Evolutionary conservation across 352 stramenopile genomes (phyloP).

Genomic region (Pythium graminicola): DNA sequence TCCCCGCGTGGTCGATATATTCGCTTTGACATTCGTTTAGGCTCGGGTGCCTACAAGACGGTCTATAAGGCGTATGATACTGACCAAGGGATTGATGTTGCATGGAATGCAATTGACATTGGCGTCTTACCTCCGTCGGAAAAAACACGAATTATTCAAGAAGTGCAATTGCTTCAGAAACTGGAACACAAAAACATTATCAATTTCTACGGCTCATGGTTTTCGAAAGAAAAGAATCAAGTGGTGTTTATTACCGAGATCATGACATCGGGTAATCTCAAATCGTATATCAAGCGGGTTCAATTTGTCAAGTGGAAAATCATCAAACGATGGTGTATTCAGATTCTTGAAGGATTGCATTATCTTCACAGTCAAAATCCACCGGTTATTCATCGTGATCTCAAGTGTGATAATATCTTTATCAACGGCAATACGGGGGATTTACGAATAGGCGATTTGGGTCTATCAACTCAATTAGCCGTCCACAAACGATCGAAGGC

Average conservation of each 20-base stretch:
- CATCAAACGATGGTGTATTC: slow-evolving; percentile 95
- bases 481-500: slow-evolving; percentile 72
- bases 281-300: slow-evolving; percentile 97
- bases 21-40: slow-evolving; percentile 78
- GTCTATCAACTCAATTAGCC: slow-evolving; percentile 80
- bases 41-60: slow-evolving; percentile 84
- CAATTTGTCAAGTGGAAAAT: slow-evolving; percentile 98
- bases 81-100: slow-evolving; percentile 97
- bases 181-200: slow-evolving; percentile 99
- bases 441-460: slow-evolving; percentile 96
- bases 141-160: slow-evolving; percentile 95
- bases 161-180: slow-evolving; percentile 95
- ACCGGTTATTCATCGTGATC: slow-evolving; percentile 89
- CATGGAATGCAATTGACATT: slow-evolving; percentile 98
- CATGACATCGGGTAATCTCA: slow-evolving; percentile 93
- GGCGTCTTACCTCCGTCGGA: slow-evolving; percentile 92
- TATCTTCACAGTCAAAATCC: slow-evolving; percentile 89
- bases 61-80: slow-evolving; percentile 97
- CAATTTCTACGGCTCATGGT: slow-evolving; percentile 98
- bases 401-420: slow-evolving; percentile 97
- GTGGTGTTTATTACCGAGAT: slow-evolving; percentile 99
- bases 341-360: slow-evolving; percentile 95
- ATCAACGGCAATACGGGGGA: slow-evolving; percentile 98
- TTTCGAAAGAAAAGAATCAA: slow-evolving; percentile 97
- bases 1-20: slow-evolving; percentile 82